phyloP scores from a whole-genome alignment of 306 rosid genomes.

The Datisca glomerata region DNA sequence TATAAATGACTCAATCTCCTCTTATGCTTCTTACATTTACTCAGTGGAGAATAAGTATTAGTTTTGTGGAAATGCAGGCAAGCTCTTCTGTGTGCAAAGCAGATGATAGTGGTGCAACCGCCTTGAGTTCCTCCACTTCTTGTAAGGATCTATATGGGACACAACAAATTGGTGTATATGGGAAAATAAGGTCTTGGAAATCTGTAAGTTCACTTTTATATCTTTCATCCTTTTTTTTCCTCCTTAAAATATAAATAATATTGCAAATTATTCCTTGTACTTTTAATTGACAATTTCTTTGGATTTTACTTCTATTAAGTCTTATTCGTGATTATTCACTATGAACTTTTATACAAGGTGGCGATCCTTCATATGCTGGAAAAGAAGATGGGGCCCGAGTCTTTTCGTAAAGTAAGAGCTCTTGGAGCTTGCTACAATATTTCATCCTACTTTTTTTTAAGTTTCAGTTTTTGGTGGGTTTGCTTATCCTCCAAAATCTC shows the following conservation, averaged over 20 bases:
- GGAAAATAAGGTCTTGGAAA: conserved; percentile 93
- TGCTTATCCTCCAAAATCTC: too few relatives aligned
- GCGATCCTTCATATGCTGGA: conserved; percentile 97
- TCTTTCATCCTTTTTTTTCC: not conserved
- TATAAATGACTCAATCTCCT: too few relatives aligned
- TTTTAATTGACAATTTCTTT: too few relatives aligned
- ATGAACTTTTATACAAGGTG: conserved; percentile 34
- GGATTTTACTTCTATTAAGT: not conserved
- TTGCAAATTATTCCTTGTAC: too few relatives aligned
- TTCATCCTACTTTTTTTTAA: too few relatives aligned
- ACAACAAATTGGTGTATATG: conserved; percentile 70
- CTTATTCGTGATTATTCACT: not conserved
- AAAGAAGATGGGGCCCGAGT: conserved; percentile 99
- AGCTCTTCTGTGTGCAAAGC: conserved; percentile 85
- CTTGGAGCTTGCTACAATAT: conserved; percentile 17
- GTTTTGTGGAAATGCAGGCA: conserved; percentile 37
- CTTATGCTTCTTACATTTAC: too few relatives aligned
- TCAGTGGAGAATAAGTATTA: too few relatives aligned
- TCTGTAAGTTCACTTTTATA: conserved; percentile 50
- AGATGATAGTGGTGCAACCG: conserved; percentile 75
- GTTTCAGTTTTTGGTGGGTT: too few relatives aligned
- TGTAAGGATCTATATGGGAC: conserved; percentile 92
- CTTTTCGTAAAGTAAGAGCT: conserved; percentile 74
- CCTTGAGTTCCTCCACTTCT: conserved; percentile 78
- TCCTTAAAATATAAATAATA: too few relatives aligned